These are phyloP conservation scores for Zangia roseola DNA, from an alignment of 768 basidiomycete species.

Conservation along the genomic window DNA sequence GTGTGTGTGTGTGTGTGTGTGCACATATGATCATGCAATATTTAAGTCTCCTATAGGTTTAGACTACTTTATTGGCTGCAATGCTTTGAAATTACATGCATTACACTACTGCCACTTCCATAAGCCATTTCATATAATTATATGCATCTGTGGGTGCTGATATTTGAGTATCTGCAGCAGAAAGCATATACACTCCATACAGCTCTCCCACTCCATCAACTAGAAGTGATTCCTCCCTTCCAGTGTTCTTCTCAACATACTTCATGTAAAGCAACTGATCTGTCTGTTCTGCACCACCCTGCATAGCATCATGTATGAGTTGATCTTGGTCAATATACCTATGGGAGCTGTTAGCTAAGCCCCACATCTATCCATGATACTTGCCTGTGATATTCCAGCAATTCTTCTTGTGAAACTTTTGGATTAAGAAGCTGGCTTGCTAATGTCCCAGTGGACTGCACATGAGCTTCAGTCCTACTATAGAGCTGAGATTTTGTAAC, in stretches of 20 bases:
- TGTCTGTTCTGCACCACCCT: conserved; percentile 51
- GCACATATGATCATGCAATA: no score
- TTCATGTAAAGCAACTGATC: conserved; percentile 56
- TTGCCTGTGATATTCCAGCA: conserved; percentile 71
- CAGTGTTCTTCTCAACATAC: conserved; percentile 45
- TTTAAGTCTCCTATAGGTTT: no score
- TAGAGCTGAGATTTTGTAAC: conserved; percentile 26
- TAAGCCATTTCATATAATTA: conserved; percentile 24
- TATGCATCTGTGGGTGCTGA: conserved; percentile 6
- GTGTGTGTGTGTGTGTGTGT: no score
- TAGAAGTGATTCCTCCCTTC: conserved; percentile 11
- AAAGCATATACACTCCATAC: conserved; percentile 20
- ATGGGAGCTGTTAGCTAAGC: neutral
- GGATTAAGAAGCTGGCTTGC: conserved; percentile 61
- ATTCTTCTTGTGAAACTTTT: conserved; percentile 59
- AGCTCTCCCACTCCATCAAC: conserved; percentile 15
- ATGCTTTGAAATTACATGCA: neutral
- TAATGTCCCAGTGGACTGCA: conserved; percentile 54
- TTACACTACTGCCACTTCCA: conserved; percentile 4
- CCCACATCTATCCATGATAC: conserved; percentile 12
- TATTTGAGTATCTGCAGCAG: conserved; percentile 7
- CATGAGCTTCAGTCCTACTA: conserved; percentile 28
- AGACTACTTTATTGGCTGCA: neutral
- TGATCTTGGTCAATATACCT: conserved; percentile 78
- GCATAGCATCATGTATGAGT: conserved; percentile 58